Evolutionary conservation across 192 early-diverging fungal species (phyloP).

Genomic region (Dissophora globulifera): DNA sequence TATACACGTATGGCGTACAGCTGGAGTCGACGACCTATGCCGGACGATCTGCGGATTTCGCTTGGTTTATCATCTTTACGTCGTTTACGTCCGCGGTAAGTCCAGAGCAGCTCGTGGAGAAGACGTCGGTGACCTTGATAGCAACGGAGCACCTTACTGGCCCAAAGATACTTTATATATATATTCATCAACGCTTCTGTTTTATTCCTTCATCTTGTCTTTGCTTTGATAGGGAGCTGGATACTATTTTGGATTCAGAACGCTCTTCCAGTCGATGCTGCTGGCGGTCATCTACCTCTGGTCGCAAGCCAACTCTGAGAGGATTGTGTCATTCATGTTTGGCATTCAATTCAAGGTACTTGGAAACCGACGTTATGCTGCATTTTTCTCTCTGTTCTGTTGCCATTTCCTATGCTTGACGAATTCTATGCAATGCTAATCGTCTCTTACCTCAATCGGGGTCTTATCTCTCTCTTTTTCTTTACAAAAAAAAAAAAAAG

Average conservation of each 20-base stretch:
- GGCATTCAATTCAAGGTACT: conserved; percentile 45
- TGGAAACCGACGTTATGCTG: neutral
- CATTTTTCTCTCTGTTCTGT: neutral
- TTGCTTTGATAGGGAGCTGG: conserved; percentile 8
- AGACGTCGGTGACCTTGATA: too few species aligned
- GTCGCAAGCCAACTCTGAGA: conserved; percentile 34
- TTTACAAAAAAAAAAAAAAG: conserved; percentile 14
- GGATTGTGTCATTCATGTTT: conserved; percentile 53
- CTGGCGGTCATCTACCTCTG: conserved; percentile 42
- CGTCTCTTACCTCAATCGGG: too few species aligned
- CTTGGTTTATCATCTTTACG: conserved; percentile 77
- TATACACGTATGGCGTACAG: conserved; percentile 75
- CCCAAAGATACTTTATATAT: too few species aligned
- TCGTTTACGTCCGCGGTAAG: conserved; percentile 60
- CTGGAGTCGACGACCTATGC: conserved; percentile 76
- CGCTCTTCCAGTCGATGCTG: conserved; percentile 40
- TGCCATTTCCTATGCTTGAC: too few species aligned
- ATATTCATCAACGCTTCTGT: too few species aligned
- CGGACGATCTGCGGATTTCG: conserved; percentile 81
- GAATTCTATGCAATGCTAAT: too few species aligned
- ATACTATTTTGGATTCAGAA: conserved; percentile 7
- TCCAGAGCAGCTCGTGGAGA: neutral
- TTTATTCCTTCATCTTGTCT: conserved; percentile 1
- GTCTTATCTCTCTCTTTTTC: neutral
- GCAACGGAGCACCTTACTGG: too few species aligned